Percentiles rank a stretch among this genome's conserved stretches.
phyloP scores from a whole-genome alignment of 2,329 filamentous ascomycete species.

The Lachnellula occidentalis region DNA sequence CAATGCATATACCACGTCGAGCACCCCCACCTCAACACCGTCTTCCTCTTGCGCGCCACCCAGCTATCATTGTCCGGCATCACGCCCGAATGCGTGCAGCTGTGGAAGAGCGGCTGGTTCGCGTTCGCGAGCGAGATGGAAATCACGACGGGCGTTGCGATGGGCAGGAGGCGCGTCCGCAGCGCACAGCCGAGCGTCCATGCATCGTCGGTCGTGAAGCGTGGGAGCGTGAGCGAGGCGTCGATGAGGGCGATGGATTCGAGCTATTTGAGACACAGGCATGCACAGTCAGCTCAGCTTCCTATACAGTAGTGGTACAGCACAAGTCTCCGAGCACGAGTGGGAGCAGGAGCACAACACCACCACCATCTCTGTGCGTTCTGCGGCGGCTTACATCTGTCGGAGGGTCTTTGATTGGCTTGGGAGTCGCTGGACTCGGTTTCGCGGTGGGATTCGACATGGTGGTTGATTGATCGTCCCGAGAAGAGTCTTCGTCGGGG shows the following conservation, averaged over 20 bases:
- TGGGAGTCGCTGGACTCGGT: conserved; percentile 4
- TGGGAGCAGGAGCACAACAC: background rate
- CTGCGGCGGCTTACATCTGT: conserved; percentile 5
- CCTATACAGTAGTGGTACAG: background rate
- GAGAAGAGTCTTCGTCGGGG: background rate
- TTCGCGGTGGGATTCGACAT: background rate
- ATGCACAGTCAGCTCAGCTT: background rate
- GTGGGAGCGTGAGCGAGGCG: conserved; percentile 27
- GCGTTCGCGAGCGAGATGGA: conserved; percentile 57
- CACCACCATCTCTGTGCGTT: background rate
- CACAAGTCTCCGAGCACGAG: background rate
- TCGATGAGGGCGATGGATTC: conserved; percentile 29
- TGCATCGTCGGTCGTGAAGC: conserved; percentile 59
- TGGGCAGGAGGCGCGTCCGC: conserved; percentile 54
- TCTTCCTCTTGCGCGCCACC: conserved; percentile 66
- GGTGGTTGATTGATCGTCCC: background rate
- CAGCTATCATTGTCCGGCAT: conserved; percentile 67
- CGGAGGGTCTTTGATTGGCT: conserved; percentile 6
- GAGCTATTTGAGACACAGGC: conserved; percentile 21
- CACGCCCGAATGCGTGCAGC: conserved; percentile 59
- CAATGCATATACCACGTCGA: conserved; percentile 67
- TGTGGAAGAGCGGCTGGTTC: conserved; percentile 63
- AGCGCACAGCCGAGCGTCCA: conserved; percentile 61
- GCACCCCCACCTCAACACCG: conserved; percentile 64
- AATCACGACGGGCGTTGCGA: conserved; percentile 52